Evolutionary conservation across 1,284 basidiomycete genomes (phyloP).

Genomic region (Heterobasidion irregulare): DNA sequence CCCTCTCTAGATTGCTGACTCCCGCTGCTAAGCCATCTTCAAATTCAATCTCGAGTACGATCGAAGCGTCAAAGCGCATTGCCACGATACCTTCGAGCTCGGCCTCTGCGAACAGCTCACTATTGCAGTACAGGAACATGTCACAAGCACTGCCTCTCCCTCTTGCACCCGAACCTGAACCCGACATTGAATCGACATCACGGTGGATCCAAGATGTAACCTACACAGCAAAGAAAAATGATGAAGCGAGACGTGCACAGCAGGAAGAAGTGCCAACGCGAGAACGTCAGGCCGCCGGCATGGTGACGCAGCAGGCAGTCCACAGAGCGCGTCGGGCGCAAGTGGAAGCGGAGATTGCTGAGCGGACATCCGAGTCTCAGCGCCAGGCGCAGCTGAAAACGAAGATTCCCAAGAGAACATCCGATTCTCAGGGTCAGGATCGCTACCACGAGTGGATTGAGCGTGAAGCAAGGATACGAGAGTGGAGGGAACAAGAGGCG

Average conservation of each 20-base stretch:
- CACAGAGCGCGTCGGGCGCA: constrained; percentile 8
- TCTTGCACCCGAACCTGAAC: constrained; percentile 21
- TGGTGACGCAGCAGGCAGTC: constrained; percentile 10
- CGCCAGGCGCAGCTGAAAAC: too few relatives aligned
- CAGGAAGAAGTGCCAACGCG: constrained; percentile 4
- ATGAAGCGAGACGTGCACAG: constrained; percentile 9
- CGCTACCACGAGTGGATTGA: constrained; percentile 23
- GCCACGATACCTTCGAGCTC: too few relatives aligned
- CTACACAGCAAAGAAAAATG: constrained; percentile 23
- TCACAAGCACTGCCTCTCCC: neutral
- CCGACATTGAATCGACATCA: constrained; percentile 38
- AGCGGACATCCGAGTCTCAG: too few relatives aligned
- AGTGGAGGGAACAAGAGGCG: constrained; percentile 1
- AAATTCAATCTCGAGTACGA: too few relatives aligned
- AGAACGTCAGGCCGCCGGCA: constrained; percentile 7
- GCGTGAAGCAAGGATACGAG: neutral
- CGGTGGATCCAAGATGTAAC: constrained; percentile 31
- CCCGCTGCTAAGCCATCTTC: constrained; percentile 5
- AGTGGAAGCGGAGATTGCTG: constrained; percentile 1
- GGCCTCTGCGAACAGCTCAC: too few relatives aligned
- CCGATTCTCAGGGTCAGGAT: constrained; percentile 28
- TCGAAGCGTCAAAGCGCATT: too few relatives aligned
- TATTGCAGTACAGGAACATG: too few relatives aligned
- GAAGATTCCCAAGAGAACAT: neutral
- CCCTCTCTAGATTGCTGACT: constrained; percentile 23